Percentiles rank a stretch among this genome's conserved stretches.
phyloP scores from a whole-genome alignment of 441 rosid species.

The Populus trichocarpa region DNA sequence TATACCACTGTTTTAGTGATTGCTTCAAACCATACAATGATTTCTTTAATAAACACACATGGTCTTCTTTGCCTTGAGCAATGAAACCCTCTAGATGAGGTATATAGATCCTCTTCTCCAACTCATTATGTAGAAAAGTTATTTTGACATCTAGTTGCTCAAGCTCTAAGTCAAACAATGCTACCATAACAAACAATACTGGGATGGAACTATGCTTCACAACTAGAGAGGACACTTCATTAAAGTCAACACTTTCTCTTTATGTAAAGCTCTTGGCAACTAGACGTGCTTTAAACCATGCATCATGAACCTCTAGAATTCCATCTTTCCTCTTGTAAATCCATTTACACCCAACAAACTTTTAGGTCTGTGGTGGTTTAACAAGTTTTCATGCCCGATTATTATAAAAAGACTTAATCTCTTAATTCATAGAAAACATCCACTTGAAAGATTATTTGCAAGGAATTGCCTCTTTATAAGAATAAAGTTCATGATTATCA shows the following conservation, averaged over 20 bases:
- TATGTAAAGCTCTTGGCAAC: not conserved
- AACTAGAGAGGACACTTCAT: not conserved
- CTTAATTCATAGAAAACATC: not conserved
- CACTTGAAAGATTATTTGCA: too few relatives aligned
- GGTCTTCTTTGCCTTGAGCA: not conserved
- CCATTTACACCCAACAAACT: not conserved
- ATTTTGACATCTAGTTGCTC: not conserved
- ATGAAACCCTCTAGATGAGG: not conserved
- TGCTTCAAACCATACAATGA: too few relatives aligned
- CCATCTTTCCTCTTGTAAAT: not conserved
- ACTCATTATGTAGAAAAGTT: not conserved
- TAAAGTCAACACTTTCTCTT: not conserved
- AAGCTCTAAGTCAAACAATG: not conserved
- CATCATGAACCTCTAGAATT: not conserved
- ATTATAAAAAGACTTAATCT: not conserved
- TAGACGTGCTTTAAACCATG: not conserved
- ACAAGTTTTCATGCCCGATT: not conserved
- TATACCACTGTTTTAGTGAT: not conserved
- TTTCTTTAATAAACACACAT: not conserved
- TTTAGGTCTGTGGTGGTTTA: not conserved
- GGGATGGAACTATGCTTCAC: not conserved
- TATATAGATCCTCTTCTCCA: too few relatives aligned
- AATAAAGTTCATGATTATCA: too few relatives aligned
- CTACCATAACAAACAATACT: not conserved
- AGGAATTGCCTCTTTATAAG: too few relatives aligned